Conservation (phyloP, 2,329 filamentous ascomycete species). For the Colletotrichum scovillei region DNA sequence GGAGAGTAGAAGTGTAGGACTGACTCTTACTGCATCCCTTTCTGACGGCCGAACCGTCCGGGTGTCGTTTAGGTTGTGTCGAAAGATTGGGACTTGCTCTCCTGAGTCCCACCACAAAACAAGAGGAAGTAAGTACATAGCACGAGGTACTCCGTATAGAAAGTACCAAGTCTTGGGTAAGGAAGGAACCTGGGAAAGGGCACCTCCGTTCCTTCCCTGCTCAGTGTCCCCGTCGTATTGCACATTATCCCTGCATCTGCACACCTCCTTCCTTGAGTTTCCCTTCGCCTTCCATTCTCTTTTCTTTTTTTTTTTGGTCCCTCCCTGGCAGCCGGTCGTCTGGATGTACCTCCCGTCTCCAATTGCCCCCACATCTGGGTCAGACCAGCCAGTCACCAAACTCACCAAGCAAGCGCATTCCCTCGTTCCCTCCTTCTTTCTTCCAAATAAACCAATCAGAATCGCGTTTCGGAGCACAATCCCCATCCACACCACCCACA, state of each 20-base stretch:
- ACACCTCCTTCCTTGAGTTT: conserved; percentile 18
- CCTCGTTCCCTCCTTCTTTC: conserved; percentile 14
- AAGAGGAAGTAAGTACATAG: too few species aligned
- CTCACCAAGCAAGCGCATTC: conserved; percentile 27
- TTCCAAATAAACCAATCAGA: conserved; percentile 5
- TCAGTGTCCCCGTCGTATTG: background rate
- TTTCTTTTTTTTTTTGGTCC: background rate
- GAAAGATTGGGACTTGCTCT: conserved; percentile 19
- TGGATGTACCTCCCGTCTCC: background rate
- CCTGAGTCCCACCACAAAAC: background rate
- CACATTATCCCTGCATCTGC: background rate
- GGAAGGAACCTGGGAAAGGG: background rate
- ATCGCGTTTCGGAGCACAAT: background rate
- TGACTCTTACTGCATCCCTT: conserved; percentile 14
- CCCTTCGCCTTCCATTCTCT: conserved; percentile 10
- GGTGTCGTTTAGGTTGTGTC: conserved; percentile 25
- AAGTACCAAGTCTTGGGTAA: background rate
- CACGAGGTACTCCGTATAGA: too few species aligned
- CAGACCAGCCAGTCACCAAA: conserved; percentile 8
- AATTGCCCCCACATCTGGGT: conserved; percentile 1
- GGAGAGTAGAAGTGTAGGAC: background rate
- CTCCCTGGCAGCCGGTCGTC: conserved; percentile 24
- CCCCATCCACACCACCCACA: conserved; percentile 22
- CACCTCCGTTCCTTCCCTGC: background rate
- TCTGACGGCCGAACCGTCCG: conserved; percentile 11